These are phyloP conservation scores for Blastobotrys attinorum DNA, from an alignment of 805 yeast species.

Conservation along the genomic window DNA sequence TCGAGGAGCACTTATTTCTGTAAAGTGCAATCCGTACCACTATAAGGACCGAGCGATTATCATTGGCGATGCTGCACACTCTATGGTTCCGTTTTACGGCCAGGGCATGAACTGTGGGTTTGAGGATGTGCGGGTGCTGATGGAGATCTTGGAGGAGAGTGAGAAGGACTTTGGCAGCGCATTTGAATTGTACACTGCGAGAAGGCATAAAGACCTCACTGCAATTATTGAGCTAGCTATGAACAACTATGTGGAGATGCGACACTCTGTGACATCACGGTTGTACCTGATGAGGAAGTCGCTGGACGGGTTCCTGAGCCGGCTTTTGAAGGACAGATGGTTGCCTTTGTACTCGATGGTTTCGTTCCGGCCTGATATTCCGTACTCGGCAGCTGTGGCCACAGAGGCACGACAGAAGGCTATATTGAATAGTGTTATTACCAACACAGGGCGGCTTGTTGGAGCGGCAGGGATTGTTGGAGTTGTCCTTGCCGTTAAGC, in stretches of 20 bases:
- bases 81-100: slow-evolving; percentile 97
- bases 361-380: slow-evolving; percentile 75
- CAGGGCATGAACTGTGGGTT: slow-evolving; percentile 97
- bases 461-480: too few relatives aligned
- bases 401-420: slow-evolving; percentile 47
- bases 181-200: slow-evolving; percentile 45
- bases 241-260: slow-evolving; percentile 81
- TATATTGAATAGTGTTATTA: slow-evolving; percentile 31
- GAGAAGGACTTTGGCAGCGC: slow-evolving; percentile 38
- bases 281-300: slow-evolving; percentile 57
- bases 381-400: slow-evolving; percentile 60
- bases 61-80: slow-evolving; percentile 91
- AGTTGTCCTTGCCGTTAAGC: too few relatives aligned
- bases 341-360: slow-evolving; percentile 89
- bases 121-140: slow-evolving; percentile 72
- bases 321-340: slow-evolving; percentile 56
- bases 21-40: slow-evolving; percentile 64
- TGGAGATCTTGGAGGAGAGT: slow-evolving; percentile 37
- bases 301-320: slow-evolving; percentile 59
- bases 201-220: slow-evolving; percentile 56
- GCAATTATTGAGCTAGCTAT: slow-evolving; percentile 75
- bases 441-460: not conserved
- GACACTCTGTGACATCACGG: slow-evolving; percentile 61
- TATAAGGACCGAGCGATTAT: slow-evolving; percentile 53
- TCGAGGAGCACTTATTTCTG: slow-evolving; percentile 68